Evolutionary conservation across 1,284 basidiomycete genomes (phyloP), one percentile per base, ranked within the genome.

Genomic region (Fomitopsis palustris): DNA sequence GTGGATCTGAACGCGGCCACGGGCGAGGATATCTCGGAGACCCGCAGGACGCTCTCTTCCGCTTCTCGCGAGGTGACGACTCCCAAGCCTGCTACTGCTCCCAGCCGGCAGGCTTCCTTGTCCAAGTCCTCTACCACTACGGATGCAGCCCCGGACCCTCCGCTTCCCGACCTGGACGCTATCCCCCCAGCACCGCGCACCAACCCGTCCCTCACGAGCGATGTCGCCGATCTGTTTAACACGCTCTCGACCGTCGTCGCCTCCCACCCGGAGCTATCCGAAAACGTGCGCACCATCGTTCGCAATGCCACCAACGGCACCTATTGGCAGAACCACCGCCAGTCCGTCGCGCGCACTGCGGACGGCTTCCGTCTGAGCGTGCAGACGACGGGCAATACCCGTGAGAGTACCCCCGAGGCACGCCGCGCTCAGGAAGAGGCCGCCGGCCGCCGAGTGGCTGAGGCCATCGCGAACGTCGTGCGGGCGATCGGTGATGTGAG

Each of bases 231-330:
- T 1, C 75, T 92, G 31, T 72, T 92, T 58, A 78, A 77, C 49
- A 78, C 78, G 2, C 69, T 90, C 55, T 81, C 79, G 37, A 74
- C 69, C 21, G 77, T 84, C 25, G 72, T 91, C 51, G 73, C 80
- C 0, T 71, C 81, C 8, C 87, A 91, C 65, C 90, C 90, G 2
- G 88, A 92, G 64, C 71, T 92, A 12, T 81, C 85, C 1, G 85
- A 88, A 61, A 80, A 80, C 39, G 67, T 92, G 56, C 84, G 81
- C 55, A 85, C 81, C 65, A 81, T 92, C 45, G 68, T 85, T 38
- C 75, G 75, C 55, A 88, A 90, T 64, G 76, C 85, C 8, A 76
- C 80, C 3, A 81, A 77, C 55, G 89, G 88, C 21, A 74, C 78
- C 16, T 92, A 92, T 67, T 91, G 87, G 88, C 70, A 75, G 43